Percentiles rank a stretch among this genome's conserved stretches.
phyloP scores from a whole-genome alignment of 345 rosid species.

The Hirschfeldia incana region DNA sequence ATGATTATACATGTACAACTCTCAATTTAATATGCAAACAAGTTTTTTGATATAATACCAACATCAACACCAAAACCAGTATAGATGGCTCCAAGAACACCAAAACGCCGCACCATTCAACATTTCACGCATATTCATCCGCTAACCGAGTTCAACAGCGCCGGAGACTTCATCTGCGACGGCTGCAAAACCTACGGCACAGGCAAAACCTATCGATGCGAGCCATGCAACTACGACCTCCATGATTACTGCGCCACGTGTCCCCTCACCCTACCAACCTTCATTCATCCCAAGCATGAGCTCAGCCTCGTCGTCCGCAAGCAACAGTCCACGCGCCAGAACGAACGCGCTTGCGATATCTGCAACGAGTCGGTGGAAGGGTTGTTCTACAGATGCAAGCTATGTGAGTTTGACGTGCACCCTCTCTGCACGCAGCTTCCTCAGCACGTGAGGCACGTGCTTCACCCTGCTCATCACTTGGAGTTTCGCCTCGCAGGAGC shows the following conservation, averaged over 20 bases:
- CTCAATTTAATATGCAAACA: slow-evolving; percentile 8
- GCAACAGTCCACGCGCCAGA: slow-evolving; percentile 32
- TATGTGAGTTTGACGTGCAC: slow-evolving; percentile 46
- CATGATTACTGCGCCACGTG: slow-evolving; percentile 47
- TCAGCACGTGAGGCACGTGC: slow-evolving; percentile 29
- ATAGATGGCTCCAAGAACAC: slow-evolving; percentile 32
- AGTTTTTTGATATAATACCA: slow-evolving; percentile 6
- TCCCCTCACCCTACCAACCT: slow-evolving; percentile 37
- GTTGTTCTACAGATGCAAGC: slow-evolving; percentile 44
- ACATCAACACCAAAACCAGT: not conserved
- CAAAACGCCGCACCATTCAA: slow-evolving; percentile 26
- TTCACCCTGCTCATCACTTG: slow-evolving; percentile 41
- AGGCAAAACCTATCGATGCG: slow-evolving; percentile 25
- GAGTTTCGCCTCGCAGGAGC: slow-evolving; percentile 26
- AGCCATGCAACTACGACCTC: slow-evolving; percentile 42
- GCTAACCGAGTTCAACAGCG: slow-evolving; percentile 18
- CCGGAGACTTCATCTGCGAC: slow-evolving; percentile 37
- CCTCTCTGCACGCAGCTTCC: slow-evolving; percentile 45
- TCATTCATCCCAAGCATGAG: slow-evolving; percentile 40
- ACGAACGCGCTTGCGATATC: slow-evolving; percentile 33
- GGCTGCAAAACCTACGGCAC: slow-evolving; percentile 45
- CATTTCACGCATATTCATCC: slow-evolving; percentile 45
- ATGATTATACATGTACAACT: slow-evolving; percentile 28
- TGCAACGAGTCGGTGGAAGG: slow-evolving; percentile 42
- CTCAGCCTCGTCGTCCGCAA: slow-evolving; percentile 34